phyloP scores from a whole-genome alignment of 371 early-diverging fungal genomes.

The Paraphysoderma sedebokerense region DNA sequence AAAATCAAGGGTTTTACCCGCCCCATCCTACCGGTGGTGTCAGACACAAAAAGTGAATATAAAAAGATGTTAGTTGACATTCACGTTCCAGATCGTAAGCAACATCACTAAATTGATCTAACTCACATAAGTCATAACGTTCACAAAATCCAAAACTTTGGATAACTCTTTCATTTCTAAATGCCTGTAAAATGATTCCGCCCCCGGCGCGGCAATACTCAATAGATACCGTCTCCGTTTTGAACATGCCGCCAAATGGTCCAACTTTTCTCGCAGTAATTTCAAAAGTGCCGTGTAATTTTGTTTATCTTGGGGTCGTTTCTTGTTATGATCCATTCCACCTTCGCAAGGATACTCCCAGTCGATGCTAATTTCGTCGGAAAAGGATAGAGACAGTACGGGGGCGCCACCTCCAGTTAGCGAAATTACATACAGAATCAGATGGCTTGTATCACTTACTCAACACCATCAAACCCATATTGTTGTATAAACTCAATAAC shows the following conservation, averaged over 20 bases:
- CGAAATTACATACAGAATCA: too few relatives aligned
- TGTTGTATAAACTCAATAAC: not conserved
- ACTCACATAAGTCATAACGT: slow-evolving; percentile 6
- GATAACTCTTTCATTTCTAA: not conserved
- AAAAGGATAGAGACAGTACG: too few relatives aligned
- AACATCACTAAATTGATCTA: too few relatives aligned
- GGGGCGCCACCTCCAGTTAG: too few relatives aligned
- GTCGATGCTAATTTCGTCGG: not conserved
- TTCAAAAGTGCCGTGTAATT: not conserved
- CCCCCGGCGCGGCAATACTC: not conserved
- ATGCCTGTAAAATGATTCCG: not conserved
- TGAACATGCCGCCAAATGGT: not conserved
- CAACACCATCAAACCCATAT: slow-evolving; percentile 5
- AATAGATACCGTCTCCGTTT: not conserved
- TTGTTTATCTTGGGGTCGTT: not conserved
- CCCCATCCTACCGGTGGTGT: too few relatives aligned
- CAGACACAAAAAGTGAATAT: too few relatives aligned
- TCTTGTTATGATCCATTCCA: not conserved
- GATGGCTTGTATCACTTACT: too few relatives aligned
- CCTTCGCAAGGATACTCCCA: slow-evolving; percentile 5
- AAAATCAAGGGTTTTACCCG: too few relatives aligned
- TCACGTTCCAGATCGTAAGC: too few relatives aligned
- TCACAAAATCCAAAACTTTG: not conserved
- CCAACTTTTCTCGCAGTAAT: not conserved
- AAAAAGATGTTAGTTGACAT: too few relatives aligned